Evolutionary conservation across 2,329 filamentous ascomycete species (phyloP).

Genomic region (Cercospora canescens): DNA sequence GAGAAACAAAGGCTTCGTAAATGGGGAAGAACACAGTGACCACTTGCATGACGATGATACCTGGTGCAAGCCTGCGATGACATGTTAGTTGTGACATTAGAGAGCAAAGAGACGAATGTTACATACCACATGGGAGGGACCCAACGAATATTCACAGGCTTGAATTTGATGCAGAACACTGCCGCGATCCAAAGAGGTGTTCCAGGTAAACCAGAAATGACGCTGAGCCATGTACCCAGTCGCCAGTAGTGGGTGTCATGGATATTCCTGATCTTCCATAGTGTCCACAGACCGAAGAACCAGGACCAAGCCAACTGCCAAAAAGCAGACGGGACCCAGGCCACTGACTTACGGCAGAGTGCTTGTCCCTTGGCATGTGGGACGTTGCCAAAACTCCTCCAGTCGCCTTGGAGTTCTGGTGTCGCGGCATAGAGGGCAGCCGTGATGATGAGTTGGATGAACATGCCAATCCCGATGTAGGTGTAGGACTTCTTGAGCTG

Average conservation of each 20-base stretch:
- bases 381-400: constrained; percentile 26
- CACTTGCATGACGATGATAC: constrained; percentile 63
- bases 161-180: constrained; percentile 56
- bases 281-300: constrained; percentile 60
- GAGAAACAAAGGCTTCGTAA: constrained; percentile 53
- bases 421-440: constrained; percentile 24
- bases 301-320: constrained; percentile 67
- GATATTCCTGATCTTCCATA: constrained; percentile 62
- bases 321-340: constrained; percentile 62
- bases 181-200: constrained; percentile 65
- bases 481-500: constrained; percentile 52
- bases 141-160: constrained; percentile 51
- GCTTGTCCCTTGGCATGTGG: constrained; percentile 27
- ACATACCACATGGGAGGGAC: constrained; percentile 58
- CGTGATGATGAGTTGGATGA: constrained; percentile 38
- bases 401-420: constrained; percentile 28
- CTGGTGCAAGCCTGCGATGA: constrained; percentile 51
- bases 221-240: constrained; percentile 58
- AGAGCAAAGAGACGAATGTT: not conserved
- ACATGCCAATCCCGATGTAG: constrained; percentile 56
- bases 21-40: constrained; percentile 65
- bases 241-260: constrained; percentile 68
- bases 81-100: not conserved
- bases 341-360: constrained; percentile 47
- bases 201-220: constrained; percentile 57